Conservation (phyloP, 108 stramenopile species). For the Aurantiochytrium sp. region DNA sequence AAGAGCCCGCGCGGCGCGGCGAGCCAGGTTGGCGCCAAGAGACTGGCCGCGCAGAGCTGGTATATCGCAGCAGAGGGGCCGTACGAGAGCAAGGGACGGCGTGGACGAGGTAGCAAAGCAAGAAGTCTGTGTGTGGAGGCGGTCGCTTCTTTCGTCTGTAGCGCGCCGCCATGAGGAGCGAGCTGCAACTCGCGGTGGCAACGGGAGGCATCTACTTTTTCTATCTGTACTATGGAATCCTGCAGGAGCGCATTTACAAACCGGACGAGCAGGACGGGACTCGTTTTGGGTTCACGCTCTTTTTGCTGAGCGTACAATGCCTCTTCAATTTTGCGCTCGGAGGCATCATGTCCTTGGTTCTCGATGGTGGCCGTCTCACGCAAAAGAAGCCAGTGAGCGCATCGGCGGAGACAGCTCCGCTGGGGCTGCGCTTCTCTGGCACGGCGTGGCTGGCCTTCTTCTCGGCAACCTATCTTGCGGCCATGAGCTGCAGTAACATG, state of each 20-base stretch:
- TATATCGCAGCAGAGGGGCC: too few species aligned
- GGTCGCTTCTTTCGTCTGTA: too few species aligned
- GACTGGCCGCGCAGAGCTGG: too few species aligned
- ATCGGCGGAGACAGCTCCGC: not conserved
- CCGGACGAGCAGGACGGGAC: constrained; percentile 61
- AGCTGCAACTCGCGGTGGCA: not conserved
- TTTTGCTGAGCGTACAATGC: constrained; percentile 48
- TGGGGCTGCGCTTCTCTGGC: not conserved
- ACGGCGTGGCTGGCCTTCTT: not conserved
- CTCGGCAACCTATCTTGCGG: constrained; percentile 25
- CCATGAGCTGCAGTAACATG: constrained; percentile 60
- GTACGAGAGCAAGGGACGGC: too few species aligned
- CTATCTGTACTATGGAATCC: constrained; percentile 23
- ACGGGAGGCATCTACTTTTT: constrained; percentile 18
- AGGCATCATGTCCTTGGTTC: not conserved
- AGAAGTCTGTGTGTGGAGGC: too few species aligned
- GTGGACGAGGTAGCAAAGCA: too few species aligned
- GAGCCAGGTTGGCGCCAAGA: too few species aligned
- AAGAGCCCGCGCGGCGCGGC: too few species aligned
- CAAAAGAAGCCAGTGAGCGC: not conserved
- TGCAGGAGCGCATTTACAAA: constrained; percentile 22
- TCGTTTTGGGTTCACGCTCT: constrained; percentile 55
- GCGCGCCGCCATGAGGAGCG: not conserved
- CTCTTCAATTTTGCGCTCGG: constrained; percentile 39
- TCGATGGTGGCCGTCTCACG: not conserved